Conservation (phyloP, 441 rosid species). For the Aleurites moluccanus region DNA sequence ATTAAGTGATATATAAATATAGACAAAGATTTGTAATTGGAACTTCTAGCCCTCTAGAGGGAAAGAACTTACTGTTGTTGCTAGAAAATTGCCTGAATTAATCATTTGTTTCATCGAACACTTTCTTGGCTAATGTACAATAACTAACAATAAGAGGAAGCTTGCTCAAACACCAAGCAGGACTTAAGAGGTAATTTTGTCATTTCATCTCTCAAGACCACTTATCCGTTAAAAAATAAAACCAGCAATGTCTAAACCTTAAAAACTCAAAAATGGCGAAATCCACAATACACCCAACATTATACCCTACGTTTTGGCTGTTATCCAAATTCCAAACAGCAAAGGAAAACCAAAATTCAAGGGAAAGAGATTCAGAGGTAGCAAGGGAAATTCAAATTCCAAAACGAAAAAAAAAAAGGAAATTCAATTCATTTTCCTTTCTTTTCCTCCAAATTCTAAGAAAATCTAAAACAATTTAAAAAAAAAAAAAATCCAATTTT, state of each 20-base stretch:
- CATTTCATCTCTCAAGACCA: background rate
- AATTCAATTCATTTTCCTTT: background rate
- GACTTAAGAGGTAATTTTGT: constrained; percentile 8
- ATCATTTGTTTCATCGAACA: too few relatives aligned
- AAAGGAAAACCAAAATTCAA: background rate
- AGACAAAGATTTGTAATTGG: background rate
- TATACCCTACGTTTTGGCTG: background rate
- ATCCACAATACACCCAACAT: background rate
- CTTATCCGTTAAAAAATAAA: constrained; percentile 14
- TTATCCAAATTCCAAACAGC: background rate
- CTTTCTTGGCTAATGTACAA: background rate
- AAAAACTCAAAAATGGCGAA: background rate
- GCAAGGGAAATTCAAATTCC: background rate
- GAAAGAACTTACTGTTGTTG: background rate
- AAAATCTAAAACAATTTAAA: background rate
- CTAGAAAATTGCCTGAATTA: background rate
- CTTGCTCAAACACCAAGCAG: background rate
- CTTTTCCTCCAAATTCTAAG: background rate
- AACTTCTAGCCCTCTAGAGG: background rate
- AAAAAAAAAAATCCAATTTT: background rate
- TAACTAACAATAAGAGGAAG: background rate
- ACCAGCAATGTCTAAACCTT: background rate
- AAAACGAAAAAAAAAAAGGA: background rate
- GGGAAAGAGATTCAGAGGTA: background rate
- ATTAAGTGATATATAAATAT: background rate